phyloP scores from a whole-genome alignment of 1,139 yeast species.

The Candida sojae region DNA sequence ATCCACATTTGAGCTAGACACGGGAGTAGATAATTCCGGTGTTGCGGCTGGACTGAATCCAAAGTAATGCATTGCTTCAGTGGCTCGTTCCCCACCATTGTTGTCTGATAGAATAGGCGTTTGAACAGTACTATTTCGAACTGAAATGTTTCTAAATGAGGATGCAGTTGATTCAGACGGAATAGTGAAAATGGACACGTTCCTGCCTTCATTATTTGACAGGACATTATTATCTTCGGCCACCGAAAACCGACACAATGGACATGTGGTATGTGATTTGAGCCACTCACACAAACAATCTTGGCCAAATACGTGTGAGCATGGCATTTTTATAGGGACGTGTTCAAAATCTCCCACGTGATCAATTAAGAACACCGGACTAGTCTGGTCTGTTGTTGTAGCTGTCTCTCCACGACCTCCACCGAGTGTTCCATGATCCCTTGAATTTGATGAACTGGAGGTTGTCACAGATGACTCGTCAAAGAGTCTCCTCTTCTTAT shows the following conservation, averaged over 20 bases:
- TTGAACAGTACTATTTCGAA: slow-evolving; percentile 9
- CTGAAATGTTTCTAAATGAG: slow-evolving; percentile 7
- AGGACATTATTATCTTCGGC: slow-evolving; percentile 21
- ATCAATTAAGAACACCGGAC: slow-evolving; percentile 24
- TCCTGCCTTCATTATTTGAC: slow-evolving; percentile 6
- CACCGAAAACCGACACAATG: slow-evolving; percentile 69
- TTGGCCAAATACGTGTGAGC: slow-evolving; percentile 77
- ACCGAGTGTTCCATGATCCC: slow-evolving; percentile 2
- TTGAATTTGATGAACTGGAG: slow-evolving; percentile 8
- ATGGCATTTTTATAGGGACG: slow-evolving; percentile 71
- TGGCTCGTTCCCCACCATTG: neutral
- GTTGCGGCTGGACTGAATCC: slow-evolving; percentile 1
- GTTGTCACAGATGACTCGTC: slow-evolving; percentile 10
- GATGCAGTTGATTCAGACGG: slow-evolving; percentile 6
- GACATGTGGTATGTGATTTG: slow-evolving; percentile 67
- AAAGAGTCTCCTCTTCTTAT: slow-evolving; percentile 10
- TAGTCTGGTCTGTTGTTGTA: neutral
- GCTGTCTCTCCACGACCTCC: neutral
- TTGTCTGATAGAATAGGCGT: slow-evolving; percentile 2
- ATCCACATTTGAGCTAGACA: neutral
- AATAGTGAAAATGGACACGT: slow-evolving; percentile 13
- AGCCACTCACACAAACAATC: slow-evolving; percentile 80
- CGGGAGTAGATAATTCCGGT: slow-evolving; percentile 1
- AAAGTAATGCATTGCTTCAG: slow-evolving; percentile 7
- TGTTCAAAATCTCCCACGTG: slow-evolving; percentile 48